Percentiles rank a stretch among this genome's conserved stretches.
These are phyloP conservation scores for Mortierella sp. DNA, from an alignment of 371 early-diverging fungal species.

Conservation along the genomic window DNA sequence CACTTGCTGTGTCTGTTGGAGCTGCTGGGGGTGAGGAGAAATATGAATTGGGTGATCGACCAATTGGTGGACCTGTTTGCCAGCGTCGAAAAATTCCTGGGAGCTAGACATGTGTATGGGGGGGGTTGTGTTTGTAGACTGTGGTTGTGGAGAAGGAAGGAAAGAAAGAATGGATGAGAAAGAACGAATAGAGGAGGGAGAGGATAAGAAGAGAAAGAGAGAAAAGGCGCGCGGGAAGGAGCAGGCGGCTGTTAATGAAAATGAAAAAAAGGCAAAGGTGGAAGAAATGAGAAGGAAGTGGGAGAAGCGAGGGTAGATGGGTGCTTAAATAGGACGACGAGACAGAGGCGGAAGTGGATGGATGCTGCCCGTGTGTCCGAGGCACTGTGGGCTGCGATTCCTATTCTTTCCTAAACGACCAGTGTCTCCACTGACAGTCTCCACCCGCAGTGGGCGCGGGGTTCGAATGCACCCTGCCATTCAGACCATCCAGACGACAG, in stretches of 20 bases:
- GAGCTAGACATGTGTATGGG: conserved; percentile 46
- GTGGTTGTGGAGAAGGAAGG: neutral
- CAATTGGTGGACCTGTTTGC: conserved; percentile 28
- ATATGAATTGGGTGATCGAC: conserved; percentile 37
- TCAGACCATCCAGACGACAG: no score
- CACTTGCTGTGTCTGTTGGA: conserved; percentile 22
- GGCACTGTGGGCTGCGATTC: no score
- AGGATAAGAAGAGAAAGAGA: neutral
- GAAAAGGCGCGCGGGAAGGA: neutral
- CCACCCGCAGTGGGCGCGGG: no score
- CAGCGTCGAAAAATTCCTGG: conserved; percentile 33
- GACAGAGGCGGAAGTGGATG: neutral
- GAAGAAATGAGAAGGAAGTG: neutral
- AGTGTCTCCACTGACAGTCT: no score
- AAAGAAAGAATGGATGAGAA: neutral
- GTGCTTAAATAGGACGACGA: neutral
- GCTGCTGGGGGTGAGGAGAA: conserved; percentile 5
- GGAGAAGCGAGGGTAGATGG: neutral
- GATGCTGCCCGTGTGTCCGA: neutral
- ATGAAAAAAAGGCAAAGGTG: neutral
- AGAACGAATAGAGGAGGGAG: neutral
- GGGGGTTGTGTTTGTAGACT: conserved; percentile 15
- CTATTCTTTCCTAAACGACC: no score
- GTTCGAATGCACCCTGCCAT: no score
- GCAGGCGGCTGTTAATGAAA: neutral